A percentile compares a stretch with the other conserved stretches of the same genome.
phyloP scores from a whole-genome alignment of 768 basidiomycete species.

The Scleroderma citrinum region DNA sequence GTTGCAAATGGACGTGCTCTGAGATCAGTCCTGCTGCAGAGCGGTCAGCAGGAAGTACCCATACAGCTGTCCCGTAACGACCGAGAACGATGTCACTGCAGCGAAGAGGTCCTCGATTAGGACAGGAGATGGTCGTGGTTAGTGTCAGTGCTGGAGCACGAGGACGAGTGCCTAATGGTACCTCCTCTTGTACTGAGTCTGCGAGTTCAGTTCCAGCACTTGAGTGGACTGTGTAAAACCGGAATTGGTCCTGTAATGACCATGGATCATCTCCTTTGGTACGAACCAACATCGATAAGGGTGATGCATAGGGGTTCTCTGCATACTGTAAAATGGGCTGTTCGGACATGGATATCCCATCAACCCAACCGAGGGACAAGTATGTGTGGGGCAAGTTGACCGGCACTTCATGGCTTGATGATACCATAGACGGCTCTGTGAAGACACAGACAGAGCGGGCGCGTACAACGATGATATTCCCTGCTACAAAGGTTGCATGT shows the following conservation, averaged over 20 bases:
- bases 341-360: conserved; percentile 43
- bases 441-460: conserved; percentile 57
- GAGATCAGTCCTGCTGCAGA: conserved; percentile 34
- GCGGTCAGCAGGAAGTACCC: conserved; percentile 53
- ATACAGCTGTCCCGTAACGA: conserved; percentile 50
- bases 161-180: conserved; percentile 10
- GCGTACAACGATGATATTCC: conserved; percentile 50
- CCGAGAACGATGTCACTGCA: conserved; percentile 53
- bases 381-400: conserved; percentile 29
- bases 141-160: conserved; percentile 48
- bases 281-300: conserved; percentile 50
- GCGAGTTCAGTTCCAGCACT: conserved; percentile 14
- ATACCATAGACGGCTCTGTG: conserved; percentile 36
- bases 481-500: conserved; percentile 43
- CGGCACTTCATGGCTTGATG: conserved; percentile 11
- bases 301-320: background rate
- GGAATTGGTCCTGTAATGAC: conserved; percentile 43
- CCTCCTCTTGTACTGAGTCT: background rate
- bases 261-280: conserved; percentile 58
- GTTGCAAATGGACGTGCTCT: conserved; percentile 11
- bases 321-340: background rate
- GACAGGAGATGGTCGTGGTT: conserved; percentile 29
- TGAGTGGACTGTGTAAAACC: conserved; percentile 43
- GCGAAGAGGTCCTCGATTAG: conserved; percentile 43
- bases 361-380: conserved; percentile 64